Base-by-base conservation (phyloP, 2,329 filamentous ascomycete species). In the Diaporthe humulicola region DNA sequence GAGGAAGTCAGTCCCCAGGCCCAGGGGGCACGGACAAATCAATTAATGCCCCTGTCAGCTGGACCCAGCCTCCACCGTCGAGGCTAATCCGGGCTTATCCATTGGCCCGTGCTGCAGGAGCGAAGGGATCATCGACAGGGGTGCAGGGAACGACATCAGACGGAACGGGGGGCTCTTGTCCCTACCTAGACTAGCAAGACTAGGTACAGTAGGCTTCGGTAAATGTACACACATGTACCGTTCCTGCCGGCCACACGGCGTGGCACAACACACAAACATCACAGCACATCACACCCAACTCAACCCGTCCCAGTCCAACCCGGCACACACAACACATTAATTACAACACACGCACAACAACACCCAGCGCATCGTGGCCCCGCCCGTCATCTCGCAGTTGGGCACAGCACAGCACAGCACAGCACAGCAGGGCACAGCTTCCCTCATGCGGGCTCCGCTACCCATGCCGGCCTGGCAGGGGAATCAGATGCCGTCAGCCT, bases 11-110 rank as follows among this genome's bases (percentile, higher is more conserved):
- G 52, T 70, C 15, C 42, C 75, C 22, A 12, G 38, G 75, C 22
- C 50, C 80, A 81, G 15, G n/a, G 25, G 30, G 42, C 42, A 9
- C n/a, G 40, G 64, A 70, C 33, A 36, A 73, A 71, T 75, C 74
- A 75, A 75, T 74, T 75, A 75, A 75, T 61, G 30, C 60, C 74
- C 74, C 74, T 74, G 71, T 69, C 71, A 48, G 30, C n/a, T 19
- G n/a, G 33, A 58, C 42, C 71, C 58, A 54, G 58, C 60, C 45
- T 50, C 25, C 40, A 52, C 22, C 12, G 22, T 45, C 50, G 38
- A 36, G n/a, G 28, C 61, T 70, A 40, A 57, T 57, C 71, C 40
- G 19, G 19, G 2, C 50, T 54, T 72, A 72, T 72, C 70, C 17
- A 72, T 54, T 72, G 70, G 70, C 22, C 40, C 28, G n/a, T n/a